These are phyloP conservation scores for Aeminium ludgeri DNA, from an alignment of 495 filamentous ascomycete genomes.

Conservation along the genomic window DNA sequence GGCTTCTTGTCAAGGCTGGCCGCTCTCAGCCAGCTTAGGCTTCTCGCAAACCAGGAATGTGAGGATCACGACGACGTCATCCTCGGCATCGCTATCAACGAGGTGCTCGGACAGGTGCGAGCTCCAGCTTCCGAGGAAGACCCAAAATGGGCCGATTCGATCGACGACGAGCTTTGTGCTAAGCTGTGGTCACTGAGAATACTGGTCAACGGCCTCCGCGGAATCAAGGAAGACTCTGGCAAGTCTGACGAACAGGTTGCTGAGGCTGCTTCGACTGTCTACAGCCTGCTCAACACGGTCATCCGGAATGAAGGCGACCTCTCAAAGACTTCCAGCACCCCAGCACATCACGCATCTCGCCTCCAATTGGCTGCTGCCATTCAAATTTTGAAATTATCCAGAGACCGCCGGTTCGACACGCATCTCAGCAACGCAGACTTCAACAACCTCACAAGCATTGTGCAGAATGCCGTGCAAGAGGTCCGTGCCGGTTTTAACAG, in stretches of 20 bases:
- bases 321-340: slow-evolving; percentile 55
- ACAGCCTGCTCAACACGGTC: slow-evolving; percentile 58
- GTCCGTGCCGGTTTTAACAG: slow-evolving; percentile 65
- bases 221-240: slow-evolving; percentile 24
- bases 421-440: slow-evolving; percentile 54
- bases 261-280: slow-evolving; percentile 49
- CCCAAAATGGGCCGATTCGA: slow-evolving; percentile 48
- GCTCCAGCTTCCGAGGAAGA: slow-evolving; percentile 32
- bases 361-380: slow-evolving; percentile 70
- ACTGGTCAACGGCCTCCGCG: slow-evolving; percentile 70
- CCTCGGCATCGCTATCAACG: slow-evolving; percentile 56
- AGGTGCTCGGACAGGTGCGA: slow-evolving; percentile 56
- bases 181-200: slow-evolving; percentile 82
- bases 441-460: slow-evolving; percentile 59
- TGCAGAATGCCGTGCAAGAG: slow-evolving; percentile 56
- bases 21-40: slow-evolving; percentile 63
- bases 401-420: slow-evolving; percentile 51
- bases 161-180: slow-evolving; percentile 66
- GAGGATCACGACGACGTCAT: slow-evolving; percentile 60
- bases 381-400: slow-evolving; percentile 69
- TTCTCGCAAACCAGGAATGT: slow-evolving; percentile 54
- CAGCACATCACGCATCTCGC: slow-evolving; percentile 64
- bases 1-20: slow-evolving; percentile 75
- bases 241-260: slow-evolving; percentile 39
- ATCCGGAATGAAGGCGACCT: slow-evolving; percentile 62